Percentiles rank a stretch among this genome's conserved stretches.
These are phyloP conservation scores for Leavenworthia alabamica DNA, from an alignment of 345 rosid species.

Conservation along the genomic window DNA sequence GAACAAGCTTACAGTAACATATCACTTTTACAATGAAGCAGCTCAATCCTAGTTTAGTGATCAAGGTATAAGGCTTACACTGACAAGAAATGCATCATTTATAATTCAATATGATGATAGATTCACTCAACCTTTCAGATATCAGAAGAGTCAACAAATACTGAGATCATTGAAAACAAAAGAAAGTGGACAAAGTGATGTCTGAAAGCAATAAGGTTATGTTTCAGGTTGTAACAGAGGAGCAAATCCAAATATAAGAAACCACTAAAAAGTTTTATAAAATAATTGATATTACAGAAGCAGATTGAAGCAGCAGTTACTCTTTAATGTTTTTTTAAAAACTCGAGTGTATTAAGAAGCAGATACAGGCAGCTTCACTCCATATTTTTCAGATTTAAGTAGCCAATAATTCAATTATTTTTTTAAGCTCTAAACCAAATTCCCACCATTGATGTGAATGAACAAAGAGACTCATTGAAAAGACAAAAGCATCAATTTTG, in stretches of 20 bases:
- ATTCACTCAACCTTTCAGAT: conserved; percentile 17
- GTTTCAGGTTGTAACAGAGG: conserved; percentile 22
- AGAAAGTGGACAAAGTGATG: conserved; percentile 29
- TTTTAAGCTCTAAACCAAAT: conserved; percentile 16
- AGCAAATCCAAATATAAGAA: conserved; percentile 28
- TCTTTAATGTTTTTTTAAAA: too few relatives aligned
- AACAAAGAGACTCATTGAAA: background rate
- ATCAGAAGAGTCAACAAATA: conserved; percentile 27
- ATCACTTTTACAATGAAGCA: conserved; percentile 11
- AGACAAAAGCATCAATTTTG: background rate
- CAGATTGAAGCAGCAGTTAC: conserved; percentile 7
- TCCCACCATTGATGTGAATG: conserved; percentile 4
- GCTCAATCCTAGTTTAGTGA: background rate
- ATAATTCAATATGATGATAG: conserved; percentile 1
- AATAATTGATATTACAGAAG: background rate
- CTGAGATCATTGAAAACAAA: conserved; percentile 20
- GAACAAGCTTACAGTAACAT: background rate
- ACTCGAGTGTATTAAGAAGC: conserved; percentile 3
- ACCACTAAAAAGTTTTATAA: conserved; percentile 3
- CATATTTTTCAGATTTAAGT: background rate
- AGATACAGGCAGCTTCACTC: background rate
- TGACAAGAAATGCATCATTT: conserved; percentile 10
- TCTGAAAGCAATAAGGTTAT: conserved; percentile 6
- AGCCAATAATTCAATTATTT: too few relatives aligned
- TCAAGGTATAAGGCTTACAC: background rate